Conservation (phyloP, 108 stramenopile genomes). For the Poteriospumella lacustris region DNA sequence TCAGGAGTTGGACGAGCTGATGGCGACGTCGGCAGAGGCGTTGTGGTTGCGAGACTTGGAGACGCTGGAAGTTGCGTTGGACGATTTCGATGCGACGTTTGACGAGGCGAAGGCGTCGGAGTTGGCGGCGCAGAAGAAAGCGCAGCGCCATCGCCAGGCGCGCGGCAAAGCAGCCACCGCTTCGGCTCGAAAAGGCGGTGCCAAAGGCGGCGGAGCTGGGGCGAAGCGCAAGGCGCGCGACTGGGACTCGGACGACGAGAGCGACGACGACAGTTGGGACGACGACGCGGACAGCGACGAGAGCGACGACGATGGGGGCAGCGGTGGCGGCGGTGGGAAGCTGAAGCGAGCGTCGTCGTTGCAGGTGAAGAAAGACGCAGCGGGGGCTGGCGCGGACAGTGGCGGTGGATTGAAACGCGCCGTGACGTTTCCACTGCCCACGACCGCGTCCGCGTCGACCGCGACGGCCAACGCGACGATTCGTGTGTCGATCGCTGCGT, state of each 20-base stretch:
- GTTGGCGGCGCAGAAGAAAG: conserved; percentile 43
- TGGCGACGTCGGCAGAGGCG: conserved; percentile 67
- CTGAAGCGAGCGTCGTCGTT: background rate
- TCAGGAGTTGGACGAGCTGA: conserved; percentile 65
- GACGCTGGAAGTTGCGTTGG: conserved; percentile 78
- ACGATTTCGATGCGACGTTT: conserved; percentile 57
- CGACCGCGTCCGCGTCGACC: no score
- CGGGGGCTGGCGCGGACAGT: background rate
- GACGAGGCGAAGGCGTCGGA: conserved; percentile 54
- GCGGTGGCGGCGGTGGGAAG: conserved; percentile 32
- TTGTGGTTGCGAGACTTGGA: conserved; percentile 91
- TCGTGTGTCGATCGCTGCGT: no score
- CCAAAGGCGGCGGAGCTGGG: no score
- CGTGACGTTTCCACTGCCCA: no score
- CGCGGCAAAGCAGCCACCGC: conserved; percentile 48
- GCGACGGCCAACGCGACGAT: no score
- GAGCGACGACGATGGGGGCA: conserved; percentile 35
- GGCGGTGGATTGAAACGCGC: no score
- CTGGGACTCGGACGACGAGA: no score
- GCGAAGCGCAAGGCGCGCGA: no score
- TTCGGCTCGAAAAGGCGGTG: no score
- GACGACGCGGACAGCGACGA: conserved; percentile 36
- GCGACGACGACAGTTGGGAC: conserved; percentile 34
- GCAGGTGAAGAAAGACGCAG: background rate
- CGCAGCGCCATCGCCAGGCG: no score